Base-by-base conservation (phyloP, 768 basidiomycete genomes). In the Suillus ampliporus region DNA sequence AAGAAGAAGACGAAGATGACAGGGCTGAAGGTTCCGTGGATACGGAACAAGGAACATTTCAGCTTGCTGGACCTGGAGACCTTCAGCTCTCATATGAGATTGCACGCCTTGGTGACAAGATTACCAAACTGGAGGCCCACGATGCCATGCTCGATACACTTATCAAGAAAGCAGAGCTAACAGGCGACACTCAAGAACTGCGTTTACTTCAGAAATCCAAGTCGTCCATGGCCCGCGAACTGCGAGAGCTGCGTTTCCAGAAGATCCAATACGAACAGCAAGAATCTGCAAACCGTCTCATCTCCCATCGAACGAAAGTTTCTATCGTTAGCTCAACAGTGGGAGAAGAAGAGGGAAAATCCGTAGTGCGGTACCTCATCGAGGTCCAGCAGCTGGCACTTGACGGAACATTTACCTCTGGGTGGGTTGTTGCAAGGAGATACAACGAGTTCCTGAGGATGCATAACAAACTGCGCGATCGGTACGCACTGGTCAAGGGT, bases 381-480 rank as follows among this genome's bases (percentile, higher is more conserved):
- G 94, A 97, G 76, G 88, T 99, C 3, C 93, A 94, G 72, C 96
- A 97, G 66, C 80, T 94, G 35, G 89, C 85, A n/a, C 76, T 77
- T 0, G 92, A 96, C 69, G 94, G 91, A 9, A 85, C 82, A 44
- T 89, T 91, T 72, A 80, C 87, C 3, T 91, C 91, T 0, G 94
- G 93, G 0, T 99, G 97, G 97, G 89, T 95, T 37, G 89, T 98
- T 8, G 92, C 95, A 10, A 81, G 96, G 66, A 81, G 97, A 64
- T 99, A 97, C 76, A 97, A 95, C 74, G 96, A 99, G 71, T 99
- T 99, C 74, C 84, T 91, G 65, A 89, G 84, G 59, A 89, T 98
- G 83, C 92, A 97, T 71, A 90, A 88, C 70, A 89, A 89, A 63
- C 78, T 99, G 57, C 85, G 88, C 62, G 97, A 97, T 53, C 85